Percentiles rank a stretch among this genome's conserved stretches.
phyloP scores from a whole-genome alignment of 352 stramenopile species.

The Phytophthora meadii region DNA sequence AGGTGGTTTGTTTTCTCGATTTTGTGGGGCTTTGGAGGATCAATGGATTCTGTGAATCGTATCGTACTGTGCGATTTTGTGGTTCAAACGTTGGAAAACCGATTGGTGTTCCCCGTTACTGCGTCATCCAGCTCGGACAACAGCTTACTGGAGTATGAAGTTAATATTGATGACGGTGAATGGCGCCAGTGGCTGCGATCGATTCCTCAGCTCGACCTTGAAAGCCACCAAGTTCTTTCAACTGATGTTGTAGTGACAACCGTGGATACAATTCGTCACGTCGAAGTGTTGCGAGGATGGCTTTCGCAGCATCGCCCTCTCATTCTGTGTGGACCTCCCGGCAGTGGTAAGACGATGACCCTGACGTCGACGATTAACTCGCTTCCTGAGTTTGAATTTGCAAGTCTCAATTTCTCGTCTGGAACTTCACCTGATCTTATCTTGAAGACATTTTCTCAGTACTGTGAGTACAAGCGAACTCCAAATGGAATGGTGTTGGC shows the following conservation, averaged over 20 bases:
- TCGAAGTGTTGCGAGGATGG: slow-evolving; percentile 98
- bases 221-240: slow-evolving; percentile 96
- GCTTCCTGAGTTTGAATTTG: slow-evolving; percentile 98
- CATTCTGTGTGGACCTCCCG: slow-evolving; percentile 98
- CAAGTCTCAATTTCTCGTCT: slow-evolving; percentile 99
- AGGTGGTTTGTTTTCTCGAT: slow-evolving; percentile 99
- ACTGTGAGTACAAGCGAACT: slow-evolving; percentile 98
- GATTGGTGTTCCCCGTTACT: slow-evolving; percentile 88
- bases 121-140: slow-evolving; percentile 64
- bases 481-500: slow-evolving; percentile 96
- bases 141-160: slow-evolving; percentile 96
- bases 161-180: slow-evolving; percentile 97
- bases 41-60: slow-evolving; percentile 93
- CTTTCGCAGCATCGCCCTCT: slow-evolving; percentile 96
- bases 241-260: slow-evolving; percentile 99
- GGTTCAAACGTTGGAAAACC: slow-evolving; percentile 88
- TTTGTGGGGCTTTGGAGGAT: slow-evolving; percentile 99
- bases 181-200: slow-evolving; percentile 96
- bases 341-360: slow-evolving; percentile 99
- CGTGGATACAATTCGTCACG: slow-evolving; percentile 98
- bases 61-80: slow-evolving; percentile 92
- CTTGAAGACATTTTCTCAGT: slow-evolving; percentile 98
- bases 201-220: slow-evolving; percentile 98
- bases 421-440: slow-evolving; percentile 98
- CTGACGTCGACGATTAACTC: slow-evolving; percentile 97